Evolutionary conservation across 2,329 filamentous ascomycete genomes (phyloP).

Genomic region (Pseudocercospora pini-densiflorae): DNA sequence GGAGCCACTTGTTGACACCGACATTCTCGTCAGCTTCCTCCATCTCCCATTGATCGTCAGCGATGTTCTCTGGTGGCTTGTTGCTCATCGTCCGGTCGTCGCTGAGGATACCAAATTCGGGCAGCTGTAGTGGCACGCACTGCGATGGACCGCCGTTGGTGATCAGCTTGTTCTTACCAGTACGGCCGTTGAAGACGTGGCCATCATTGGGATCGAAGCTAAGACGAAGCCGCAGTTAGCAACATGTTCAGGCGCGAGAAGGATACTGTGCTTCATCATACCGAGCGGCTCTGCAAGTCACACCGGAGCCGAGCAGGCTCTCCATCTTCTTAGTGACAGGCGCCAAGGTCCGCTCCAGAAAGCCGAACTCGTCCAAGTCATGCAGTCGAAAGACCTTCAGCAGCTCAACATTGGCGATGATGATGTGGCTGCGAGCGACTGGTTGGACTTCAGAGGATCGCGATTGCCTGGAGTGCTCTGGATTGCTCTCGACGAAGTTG

Average conservation of each 20-base stretch:
- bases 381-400: constrained; percentile 24
- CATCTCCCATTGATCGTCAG: constrained; percentile 21
- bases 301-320: constrained; percentile 16
- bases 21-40: constrained; percentile 15
- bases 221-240: neutral
- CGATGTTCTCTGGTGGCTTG: neutral
- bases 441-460: neutral
- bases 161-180: constrained; percentile 18
- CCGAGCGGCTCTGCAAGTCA: constrained; percentile 29
- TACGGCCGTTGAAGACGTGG: constrained; percentile 34
- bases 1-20: constrained; percentile 31
- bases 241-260: neutral
- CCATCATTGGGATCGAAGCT: constrained; percentile 6
- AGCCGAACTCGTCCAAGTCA: constrained; percentile 22
- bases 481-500: constrained; percentile 17
- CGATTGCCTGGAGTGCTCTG: constrained; percentile 8
- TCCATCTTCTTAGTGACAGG: constrained; percentile 9
- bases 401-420: constrained; percentile 20
- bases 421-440: constrained; percentile 20
- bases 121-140: constrained; percentile 16
- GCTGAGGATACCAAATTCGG: constrained; percentile 10
- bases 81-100: constrained; percentile 17
- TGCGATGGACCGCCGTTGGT: neutral
- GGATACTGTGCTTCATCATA: constrained; percentile 7
- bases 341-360: constrained; percentile 29